Conservation (phyloP, 139 green algal genomes). For the Chlamydomonas urium region DNA sequence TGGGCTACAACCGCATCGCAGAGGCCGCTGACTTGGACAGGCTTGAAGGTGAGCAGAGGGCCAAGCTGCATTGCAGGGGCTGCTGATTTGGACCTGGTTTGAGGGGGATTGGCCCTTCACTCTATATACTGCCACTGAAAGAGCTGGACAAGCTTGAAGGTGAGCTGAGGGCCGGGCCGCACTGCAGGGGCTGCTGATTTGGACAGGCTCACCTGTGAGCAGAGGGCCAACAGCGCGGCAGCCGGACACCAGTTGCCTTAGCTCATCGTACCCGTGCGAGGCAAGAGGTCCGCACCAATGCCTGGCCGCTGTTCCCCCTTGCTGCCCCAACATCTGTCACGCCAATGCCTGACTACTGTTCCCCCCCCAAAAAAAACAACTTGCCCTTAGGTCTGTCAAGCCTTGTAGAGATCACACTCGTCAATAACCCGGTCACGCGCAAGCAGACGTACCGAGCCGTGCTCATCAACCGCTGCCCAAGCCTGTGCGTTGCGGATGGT, state of each 20-base stretch:
- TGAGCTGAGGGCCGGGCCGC: background rate
- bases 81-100: background rate
- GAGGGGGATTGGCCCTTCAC: too few relatives aligned
- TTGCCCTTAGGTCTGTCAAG: slow-evolving; percentile 28
- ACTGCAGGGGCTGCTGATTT: background rate
- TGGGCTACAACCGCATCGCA: slow-evolving; percentile 58
- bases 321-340: too few relatives aligned
- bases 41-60: slow-evolving; percentile 22
- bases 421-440: slow-evolving; percentile 55
- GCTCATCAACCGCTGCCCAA: slow-evolving; percentile 34
- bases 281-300: too few relatives aligned
- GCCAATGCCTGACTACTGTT: too few relatives aligned
- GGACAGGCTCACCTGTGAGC: too few relatives aligned
- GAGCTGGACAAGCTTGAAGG: slow-evolving; percentile 52
- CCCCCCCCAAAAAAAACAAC: too few relatives aligned
- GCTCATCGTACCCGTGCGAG: too few relatives aligned
- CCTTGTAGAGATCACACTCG: slow-evolving; percentile 55
- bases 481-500: slow-evolving; percentile 39
- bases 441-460: slow-evolving; percentile 55
- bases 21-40: slow-evolving; percentile 53
- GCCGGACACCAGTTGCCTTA: too few relatives aligned
- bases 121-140: too few relatives aligned
- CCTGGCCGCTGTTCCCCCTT: too few relatives aligned
- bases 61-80: background rate
- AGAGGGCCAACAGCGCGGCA: too few relatives aligned